Conservation (phyloP, 306 rosid genomes). For the Pueraria montana region DNA sequence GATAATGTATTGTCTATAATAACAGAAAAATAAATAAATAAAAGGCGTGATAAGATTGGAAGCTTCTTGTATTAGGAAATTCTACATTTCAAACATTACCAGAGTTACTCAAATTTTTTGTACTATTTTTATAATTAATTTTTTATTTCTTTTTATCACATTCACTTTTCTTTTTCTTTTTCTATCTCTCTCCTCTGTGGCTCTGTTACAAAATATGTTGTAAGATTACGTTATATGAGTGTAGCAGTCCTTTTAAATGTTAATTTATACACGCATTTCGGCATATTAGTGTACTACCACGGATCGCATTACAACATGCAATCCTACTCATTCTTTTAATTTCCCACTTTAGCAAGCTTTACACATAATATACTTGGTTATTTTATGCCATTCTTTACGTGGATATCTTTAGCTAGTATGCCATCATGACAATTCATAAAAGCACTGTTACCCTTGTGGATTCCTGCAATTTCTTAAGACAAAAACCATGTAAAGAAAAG, state of each 20-base stretch:
- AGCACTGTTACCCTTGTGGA: constrained; percentile 68
- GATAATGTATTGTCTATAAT: not conserved
- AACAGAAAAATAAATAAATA: too few species aligned
- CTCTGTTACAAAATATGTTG: not conserved
- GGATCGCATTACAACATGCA: constrained; percentile 58
- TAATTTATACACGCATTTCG: constrained; percentile 34
- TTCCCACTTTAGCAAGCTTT: constrained; percentile 66
- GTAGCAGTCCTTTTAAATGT: not conserved
- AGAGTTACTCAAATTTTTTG: not conserved
- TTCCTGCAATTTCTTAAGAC: constrained; percentile 65
- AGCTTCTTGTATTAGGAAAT: not conserved
- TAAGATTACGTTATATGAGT: not conserved
- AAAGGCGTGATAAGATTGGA: too few species aligned
- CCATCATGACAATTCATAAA: constrained; percentile 79
- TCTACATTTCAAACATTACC: too few species aligned
- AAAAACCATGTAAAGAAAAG: constrained; percentile 50
- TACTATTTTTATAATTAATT: not conserved
- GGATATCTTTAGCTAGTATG: constrained; percentile 57
- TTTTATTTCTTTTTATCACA: not conserved
- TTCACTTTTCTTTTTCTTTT: not conserved
- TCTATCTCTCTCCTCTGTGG: not conserved
- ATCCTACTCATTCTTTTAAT: constrained; percentile 58
- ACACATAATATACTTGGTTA: constrained; percentile 58
- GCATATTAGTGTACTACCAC: constrained; percentile 18
- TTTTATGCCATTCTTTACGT: constrained; percentile 58